phyloP scores from a whole-genome alignment of 768 basidiomycete species.

The Suillus americanus region DNA sequence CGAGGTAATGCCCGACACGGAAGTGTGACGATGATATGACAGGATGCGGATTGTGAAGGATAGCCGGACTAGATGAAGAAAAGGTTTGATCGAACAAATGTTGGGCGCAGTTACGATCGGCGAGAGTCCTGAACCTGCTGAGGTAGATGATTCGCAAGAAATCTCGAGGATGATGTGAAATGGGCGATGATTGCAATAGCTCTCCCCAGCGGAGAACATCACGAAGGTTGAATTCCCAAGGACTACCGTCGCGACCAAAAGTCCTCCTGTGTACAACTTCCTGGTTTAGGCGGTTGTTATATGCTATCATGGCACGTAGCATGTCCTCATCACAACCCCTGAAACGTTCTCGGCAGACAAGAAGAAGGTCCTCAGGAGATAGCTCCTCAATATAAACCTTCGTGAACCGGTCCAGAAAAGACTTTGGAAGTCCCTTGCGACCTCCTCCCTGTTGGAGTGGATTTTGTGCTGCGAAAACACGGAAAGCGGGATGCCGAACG shows the following conservation, averaged over 20 bases:
- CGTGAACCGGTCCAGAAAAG: constrained; percentile 98
- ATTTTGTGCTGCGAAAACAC: constrained; percentile 97
- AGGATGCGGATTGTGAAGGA: constrained; percentile 37
- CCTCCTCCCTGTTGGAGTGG: constrained; percentile 95
- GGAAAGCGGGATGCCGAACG: constrained; percentile 85
- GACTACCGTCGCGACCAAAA: constrained; percentile 80
- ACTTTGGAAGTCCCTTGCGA: constrained; percentile 95
- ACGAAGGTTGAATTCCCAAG: constrained; percentile 98
- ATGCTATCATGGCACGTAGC: constrained; percentile 76
- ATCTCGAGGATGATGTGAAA: constrained; percentile 51
- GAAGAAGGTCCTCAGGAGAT: constrained; percentile 68
- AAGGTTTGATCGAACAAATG: constrained; percentile 57
- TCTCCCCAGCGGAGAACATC: constrained; percentile 90
- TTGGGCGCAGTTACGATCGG: constrained; percentile 59
- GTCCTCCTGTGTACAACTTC: constrained; percentile 60
- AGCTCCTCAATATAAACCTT: constrained; percentile 93
- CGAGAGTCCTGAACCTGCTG: constrained; percentile 76
- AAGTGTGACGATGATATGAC: constrained; percentile 44
- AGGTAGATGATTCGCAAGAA: constrained; percentile 76
- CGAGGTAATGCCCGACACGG: constrained; percentile 66
- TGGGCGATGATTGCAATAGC: constrained; percentile 39
- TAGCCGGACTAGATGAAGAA: constrained; percentile 32
- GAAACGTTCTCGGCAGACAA: constrained; percentile 76
- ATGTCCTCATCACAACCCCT: constrained; percentile 53
- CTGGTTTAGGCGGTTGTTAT: constrained; percentile 70